A percentile compares a stretch with the other conserved stretches of the same genome.
phyloP scores from a whole-genome alignment of 495 filamentous ascomycete species.

The Penicillium manginii region DNA sequence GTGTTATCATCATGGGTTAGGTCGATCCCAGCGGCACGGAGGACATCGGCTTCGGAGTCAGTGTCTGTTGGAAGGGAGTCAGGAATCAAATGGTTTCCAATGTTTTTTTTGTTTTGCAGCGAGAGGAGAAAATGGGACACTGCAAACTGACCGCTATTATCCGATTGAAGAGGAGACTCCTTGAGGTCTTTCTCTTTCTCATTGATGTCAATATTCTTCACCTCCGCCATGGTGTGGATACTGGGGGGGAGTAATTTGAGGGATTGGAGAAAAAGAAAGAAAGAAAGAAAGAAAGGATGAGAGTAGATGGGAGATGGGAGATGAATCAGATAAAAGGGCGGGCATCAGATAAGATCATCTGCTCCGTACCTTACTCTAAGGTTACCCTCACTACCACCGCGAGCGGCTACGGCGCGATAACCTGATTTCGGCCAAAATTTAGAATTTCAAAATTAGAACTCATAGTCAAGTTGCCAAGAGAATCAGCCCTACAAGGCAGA shows the following conservation, averaged over 20 bases:
- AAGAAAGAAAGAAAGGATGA: conserved; percentile 4
- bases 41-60: conserved; percentile 25
- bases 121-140: background rate
- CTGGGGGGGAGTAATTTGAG: no score
- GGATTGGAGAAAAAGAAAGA: background rate
- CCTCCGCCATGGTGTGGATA: background rate
- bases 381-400: no score
- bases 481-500: conserved; percentile 19
- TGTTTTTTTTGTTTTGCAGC: no score
- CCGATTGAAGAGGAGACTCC: background rate
- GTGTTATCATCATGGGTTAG: conserved; percentile 27
- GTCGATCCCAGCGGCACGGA: conserved; percentile 33
- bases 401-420: background rate
- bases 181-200: conserved; percentile 8
- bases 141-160: background rate
- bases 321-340: conserved; percentile 18
- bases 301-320: background rate
- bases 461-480: background rate
- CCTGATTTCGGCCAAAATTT: background rate
- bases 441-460: background rate
- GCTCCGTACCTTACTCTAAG: no score
- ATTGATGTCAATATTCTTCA: conserved; percentile 7
- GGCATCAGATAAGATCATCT: conserved; percentile 25
- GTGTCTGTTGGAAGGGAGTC: conserved; percentile 17
- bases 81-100: background rate